These are phyloP conservation scores for Auricularia cornea DNA, from an alignment of 768 basidiomycete genomes.

Conservation along the genomic window DNA sequence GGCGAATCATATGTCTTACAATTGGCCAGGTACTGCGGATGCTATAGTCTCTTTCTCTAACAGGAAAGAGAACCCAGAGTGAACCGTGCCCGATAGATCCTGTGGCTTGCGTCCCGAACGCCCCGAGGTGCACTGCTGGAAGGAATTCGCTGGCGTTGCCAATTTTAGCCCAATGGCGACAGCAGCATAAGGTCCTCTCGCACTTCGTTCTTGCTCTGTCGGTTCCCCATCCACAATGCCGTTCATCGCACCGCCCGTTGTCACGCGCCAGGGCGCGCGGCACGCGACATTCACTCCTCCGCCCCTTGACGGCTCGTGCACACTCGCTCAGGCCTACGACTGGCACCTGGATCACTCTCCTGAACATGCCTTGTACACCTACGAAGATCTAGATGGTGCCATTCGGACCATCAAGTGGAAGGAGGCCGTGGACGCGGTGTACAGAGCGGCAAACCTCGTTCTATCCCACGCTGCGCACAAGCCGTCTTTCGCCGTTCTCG, in stretches of 20 bases:
- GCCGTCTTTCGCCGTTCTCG: constrained; percentile 8
- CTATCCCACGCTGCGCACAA: not conserved
- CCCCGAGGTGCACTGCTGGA: too few species aligned
- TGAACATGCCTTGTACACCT: constrained; percentile 20
- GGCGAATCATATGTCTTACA: too few species aligned
- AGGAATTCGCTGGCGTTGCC: too few species aligned
- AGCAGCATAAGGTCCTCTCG: too few species aligned
- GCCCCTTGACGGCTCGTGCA: constrained; percentile 26
- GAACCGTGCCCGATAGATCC: too few species aligned
- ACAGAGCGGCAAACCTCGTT: not conserved
- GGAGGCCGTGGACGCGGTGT: not conserved
- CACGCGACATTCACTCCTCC: constrained; percentile 27
- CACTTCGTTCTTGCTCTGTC: too few species aligned
- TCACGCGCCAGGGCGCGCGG: constrained; percentile 16
- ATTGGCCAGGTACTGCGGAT: too few species aligned
- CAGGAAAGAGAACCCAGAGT: too few species aligned
- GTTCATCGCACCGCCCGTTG: not conserved
- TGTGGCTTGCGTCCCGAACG: too few species aligned
- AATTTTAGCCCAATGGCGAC: too few species aligned
- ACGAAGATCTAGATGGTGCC: not conserved
- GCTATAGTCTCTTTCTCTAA: too few species aligned
- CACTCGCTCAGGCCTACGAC: constrained; percentile 28
- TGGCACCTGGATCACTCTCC: constrained; percentile 21
- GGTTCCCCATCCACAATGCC: too few species aligned
- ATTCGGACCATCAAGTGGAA: not conserved